A percentile compares a stretch with the other conserved stretches of the same genome.
Conservation (phyloP, 1,284 basidiomycete genomes). For the Irpex rosettiformis region DNA sequence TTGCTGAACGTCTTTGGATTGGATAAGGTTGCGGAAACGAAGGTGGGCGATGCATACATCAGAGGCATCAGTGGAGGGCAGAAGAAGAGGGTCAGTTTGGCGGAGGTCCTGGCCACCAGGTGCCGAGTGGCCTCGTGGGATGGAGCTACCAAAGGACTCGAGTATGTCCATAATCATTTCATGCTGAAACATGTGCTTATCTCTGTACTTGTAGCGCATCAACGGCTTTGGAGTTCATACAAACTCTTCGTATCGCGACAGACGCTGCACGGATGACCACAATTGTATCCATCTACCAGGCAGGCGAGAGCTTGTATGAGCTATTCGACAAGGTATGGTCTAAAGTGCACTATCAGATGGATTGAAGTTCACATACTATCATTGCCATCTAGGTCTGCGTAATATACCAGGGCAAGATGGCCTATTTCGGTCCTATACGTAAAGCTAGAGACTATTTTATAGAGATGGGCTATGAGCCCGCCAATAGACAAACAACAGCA, state of each 20-base stretch:
- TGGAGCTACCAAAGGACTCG: slow-evolving; percentile 34
- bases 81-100: slow-evolving; percentile 77
- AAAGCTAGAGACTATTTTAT: slow-evolving; percentile 58
- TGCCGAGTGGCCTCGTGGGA: slow-evolving; percentile 59
- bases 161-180: slow-evolving; percentile 19
- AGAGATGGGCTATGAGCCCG: slow-evolving; percentile 57
- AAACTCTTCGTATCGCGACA: slow-evolving; percentile 51
- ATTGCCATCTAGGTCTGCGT: slow-evolving; percentile 32
- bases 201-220: slow-evolving; percentile 38
- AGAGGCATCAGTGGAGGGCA: slow-evolving; percentile 83
- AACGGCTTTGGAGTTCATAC: slow-evolving; percentile 58
- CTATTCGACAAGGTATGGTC: slow-evolving; percentile 57
- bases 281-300: slow-evolving; percentile 63
- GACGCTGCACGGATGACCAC: slow-evolving; percentile 49
- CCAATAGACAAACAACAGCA: slow-evolving; percentile 53
- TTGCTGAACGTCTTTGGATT: slow-evolving; percentile 72
- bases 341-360: too few species aligned
- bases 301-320: slow-evolving; percentile 44
- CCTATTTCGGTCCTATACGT: slow-evolving; percentile 54
- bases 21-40: slow-evolving; percentile 51
- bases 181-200: not conserved
- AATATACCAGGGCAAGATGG: slow-evolving; percentile 60
- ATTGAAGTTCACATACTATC: not conserved
- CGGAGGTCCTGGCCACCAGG: slow-evolving; percentile 62
- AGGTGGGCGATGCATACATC: slow-evolving; percentile 72